Evolutionary conservation across 2,329 filamentous ascomycete genomes (phyloP).

Genomic region (Xylariaceae sp.): DNA sequence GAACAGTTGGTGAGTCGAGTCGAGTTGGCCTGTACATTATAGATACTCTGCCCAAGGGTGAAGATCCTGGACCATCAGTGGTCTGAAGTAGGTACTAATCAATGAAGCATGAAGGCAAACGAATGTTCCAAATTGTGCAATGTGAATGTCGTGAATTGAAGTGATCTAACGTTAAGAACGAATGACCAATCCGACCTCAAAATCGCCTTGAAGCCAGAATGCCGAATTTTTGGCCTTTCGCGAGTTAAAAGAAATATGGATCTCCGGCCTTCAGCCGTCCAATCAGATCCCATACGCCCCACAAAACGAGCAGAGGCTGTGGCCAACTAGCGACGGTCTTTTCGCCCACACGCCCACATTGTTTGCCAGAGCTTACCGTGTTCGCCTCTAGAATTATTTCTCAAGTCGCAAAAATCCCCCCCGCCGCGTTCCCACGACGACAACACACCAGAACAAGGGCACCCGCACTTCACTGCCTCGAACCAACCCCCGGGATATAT

Average conservation of each 20-base stretch:
- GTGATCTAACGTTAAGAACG: too few species aligned
- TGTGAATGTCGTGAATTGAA: too few species aligned
- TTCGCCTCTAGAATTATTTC: slow-evolving; percentile 25
- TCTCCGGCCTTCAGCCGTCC: not conserved
- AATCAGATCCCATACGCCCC: slow-evolving; percentile 8
- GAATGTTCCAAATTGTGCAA: not conserved
- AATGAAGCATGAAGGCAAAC: not conserved
- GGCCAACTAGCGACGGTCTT: not conserved
- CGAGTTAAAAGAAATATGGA: not conserved
- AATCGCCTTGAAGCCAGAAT: not conserved
- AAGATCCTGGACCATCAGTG: not conserved
- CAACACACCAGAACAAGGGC: not conserved
- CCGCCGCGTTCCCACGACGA: slow-evolving; percentile 1
- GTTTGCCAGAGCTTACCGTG: not conserved
- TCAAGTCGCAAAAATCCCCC: slow-evolving; percentile 26
- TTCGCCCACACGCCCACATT: not conserved
- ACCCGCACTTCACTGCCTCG: too few species aligned
- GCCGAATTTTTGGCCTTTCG: not conserved
- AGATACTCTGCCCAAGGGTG: not conserved
- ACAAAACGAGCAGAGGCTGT: slow-evolving; percentile 10
- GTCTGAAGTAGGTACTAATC: not conserved
- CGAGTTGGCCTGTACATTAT: not conserved
- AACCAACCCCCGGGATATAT: too few species aligned
- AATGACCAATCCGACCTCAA: not conserved
- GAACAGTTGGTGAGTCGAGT: not conserved